A percentile compares a stretch with the other conserved stretches of the same genome.
Conservation (phyloP, 177 flowering plant species). For the Tripterygium wilfordii region DNA sequence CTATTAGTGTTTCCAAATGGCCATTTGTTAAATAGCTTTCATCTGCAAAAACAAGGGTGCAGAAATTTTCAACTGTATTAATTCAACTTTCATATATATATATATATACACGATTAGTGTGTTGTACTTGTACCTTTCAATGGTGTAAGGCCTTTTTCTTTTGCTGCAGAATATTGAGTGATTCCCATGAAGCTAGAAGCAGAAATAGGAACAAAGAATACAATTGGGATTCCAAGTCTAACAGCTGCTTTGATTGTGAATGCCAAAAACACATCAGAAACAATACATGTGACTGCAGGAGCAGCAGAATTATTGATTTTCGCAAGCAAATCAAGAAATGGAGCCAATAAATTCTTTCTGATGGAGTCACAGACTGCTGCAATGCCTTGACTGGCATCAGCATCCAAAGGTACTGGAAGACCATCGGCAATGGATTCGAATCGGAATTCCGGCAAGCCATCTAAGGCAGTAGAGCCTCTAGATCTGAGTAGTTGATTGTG, state of each 20-base stretch:
- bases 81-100: no score
- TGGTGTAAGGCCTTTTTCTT: no score
- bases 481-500: not conserved
- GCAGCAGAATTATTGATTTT: not conserved
- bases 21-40: conserved; percentile 3
- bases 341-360: not conserved
- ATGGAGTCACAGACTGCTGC: not conserved
- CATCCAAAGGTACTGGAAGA: not conserved
- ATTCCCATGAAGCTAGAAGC: not conserved
- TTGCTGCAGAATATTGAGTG: not conserved
- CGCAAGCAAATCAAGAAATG: not conserved
- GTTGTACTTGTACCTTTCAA: no score
- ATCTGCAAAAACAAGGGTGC: conserved; percentile 5
- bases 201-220: no score
- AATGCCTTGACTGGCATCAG: not conserved
- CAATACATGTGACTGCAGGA: not conserved
- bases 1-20: not conserved
- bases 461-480: not conserved
- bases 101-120: no score
- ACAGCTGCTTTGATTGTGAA: not conserved
- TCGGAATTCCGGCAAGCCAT: not conserved
- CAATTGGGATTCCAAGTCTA: not conserved
- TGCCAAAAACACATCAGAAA: not conserved
- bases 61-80: no score
- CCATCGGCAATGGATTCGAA: conserved; percentile 1